Conservation (phyloP, 2,329 filamentous ascomycete genomes). For the Fusarium odoratissimum region DNA sequence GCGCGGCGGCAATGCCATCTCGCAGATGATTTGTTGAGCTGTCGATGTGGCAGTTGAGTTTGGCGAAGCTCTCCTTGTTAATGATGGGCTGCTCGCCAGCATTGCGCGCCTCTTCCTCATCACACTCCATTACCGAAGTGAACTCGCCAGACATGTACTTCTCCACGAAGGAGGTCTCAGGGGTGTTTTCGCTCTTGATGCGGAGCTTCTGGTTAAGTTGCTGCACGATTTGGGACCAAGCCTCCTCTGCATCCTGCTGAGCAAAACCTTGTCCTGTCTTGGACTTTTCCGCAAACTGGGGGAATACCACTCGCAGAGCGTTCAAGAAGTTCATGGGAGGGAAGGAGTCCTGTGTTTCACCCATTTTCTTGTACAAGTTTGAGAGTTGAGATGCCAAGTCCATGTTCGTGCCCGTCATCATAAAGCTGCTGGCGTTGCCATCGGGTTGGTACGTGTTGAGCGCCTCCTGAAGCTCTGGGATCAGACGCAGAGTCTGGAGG, state of each 20-base stretch:
- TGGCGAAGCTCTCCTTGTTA: slow-evolving; percentile 82
- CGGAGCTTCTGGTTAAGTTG: slow-evolving; percentile 84
- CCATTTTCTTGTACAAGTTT: slow-evolving; percentile 89
- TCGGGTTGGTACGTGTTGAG: slow-evolving; percentile 68
- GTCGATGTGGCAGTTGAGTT: slow-evolving; percentile 96
- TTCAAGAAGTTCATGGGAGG: slow-evolving; percentile 85
- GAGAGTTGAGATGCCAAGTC: slow-evolving; percentile 83
- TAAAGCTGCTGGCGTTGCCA: slow-evolving; percentile 57
- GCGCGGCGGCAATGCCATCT: slow-evolving; percentile 84
- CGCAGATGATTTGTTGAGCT: slow-evolving; percentile 87
- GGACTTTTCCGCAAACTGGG: slow-evolving; percentile 91
- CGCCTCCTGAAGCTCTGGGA: slow-evolving; percentile 90
- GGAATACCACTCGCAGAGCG: slow-evolving; percentile 81
- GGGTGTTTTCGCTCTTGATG: slow-evolving; percentile 65
- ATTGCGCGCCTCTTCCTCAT: slow-evolving; percentile 81
- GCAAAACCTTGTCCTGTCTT: slow-evolving; percentile 87
- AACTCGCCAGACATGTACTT: slow-evolving; percentile 90
- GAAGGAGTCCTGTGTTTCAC: slow-evolving; percentile 87
- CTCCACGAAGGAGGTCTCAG: slow-evolving; percentile 81
- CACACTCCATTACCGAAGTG: slow-evolving; percentile 81
- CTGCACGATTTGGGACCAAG: slow-evolving; percentile 94
- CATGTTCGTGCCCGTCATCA: slow-evolving; percentile 54
- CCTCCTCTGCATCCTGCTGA: slow-evolving; percentile 99
- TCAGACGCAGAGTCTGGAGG: slow-evolving; percentile 86
- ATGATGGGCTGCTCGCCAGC: slow-evolving; percentile 76